Evolutionary conservation across 2,329 filamentous ascomycete species (phyloP).

Genomic region (Diplodia corticola): DNA sequence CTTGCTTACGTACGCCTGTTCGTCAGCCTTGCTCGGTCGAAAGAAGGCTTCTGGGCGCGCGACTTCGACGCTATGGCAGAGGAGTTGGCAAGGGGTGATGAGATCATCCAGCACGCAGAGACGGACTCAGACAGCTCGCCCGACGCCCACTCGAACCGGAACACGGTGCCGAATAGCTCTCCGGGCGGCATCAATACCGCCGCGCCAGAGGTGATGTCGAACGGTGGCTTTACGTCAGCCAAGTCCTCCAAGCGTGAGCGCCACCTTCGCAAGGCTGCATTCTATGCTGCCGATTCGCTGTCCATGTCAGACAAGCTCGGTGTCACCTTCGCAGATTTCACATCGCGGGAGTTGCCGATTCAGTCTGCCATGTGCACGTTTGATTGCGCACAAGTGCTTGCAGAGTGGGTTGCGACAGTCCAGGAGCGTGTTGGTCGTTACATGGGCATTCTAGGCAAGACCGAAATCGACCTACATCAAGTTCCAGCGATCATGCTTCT

Average conservation of each 20-base stretch:
- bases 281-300: conserved; percentile 89
- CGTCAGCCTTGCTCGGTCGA: conserved; percentile 87
- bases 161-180: conserved; percentile 24
- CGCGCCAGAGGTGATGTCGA: conserved; percentile 27
- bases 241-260: conserved; percentile 74
- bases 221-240: conserved; percentile 31
- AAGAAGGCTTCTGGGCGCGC: conserved; percentile 90
- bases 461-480: conserved; percentile 74
- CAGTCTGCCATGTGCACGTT: conserved; percentile 91
- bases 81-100: conserved; percentile 75
- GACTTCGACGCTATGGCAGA: conserved; percentile 92
- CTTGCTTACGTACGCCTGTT: conserved; percentile 90
- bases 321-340: conserved; percentile 80
- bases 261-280: conserved; percentile 89
- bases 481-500: conserved; percentile 87
- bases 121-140: conserved; percentile 7
- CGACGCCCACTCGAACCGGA: conserved; percentile 29
- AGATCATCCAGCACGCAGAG: conserved; percentile 72
- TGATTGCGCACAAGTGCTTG: conserved; percentile 89
- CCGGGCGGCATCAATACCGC: conserved; percentile 25
- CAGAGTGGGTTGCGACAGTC: conserved; percentile 89
- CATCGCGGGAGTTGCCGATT: conserved; percentile 80
- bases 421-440: conserved; percentile 93
- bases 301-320: conserved; percentile 84
- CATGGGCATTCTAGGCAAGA: conserved; percentile 80